Evolutionary conservation across 345 rosid species (phyloP), one percentile per base, ranked within the genome.

Genomic region (Theobroma cacao): DNA sequence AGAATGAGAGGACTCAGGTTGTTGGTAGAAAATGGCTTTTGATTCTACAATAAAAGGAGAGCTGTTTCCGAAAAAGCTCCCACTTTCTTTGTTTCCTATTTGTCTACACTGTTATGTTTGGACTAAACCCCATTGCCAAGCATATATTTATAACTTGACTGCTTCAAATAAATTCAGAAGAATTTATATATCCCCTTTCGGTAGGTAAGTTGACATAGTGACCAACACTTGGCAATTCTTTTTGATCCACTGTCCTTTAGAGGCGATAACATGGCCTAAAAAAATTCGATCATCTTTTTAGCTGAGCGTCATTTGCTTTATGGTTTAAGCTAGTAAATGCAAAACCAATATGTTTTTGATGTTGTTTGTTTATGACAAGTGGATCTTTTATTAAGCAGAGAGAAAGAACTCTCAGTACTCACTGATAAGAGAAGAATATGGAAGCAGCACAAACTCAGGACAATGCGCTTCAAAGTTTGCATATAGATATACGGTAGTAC

Each of bases 391-490:
- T 50, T 34, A 71, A 47, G 66, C 55, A 33, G 7, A 48, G 43
- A 38, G 26, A 1, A 10, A 26, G 22, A 17, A 4, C 38, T 5
- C 10, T 17, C 24, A 33, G 22, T 34, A 31, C 18, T 31, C 66
- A 30, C 8, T 61, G 3, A 30, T 12, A n/a, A 5, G 6, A 20
- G 36, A 15, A n/a, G 76, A 63, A 24, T 50, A 38, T 40, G 81
- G 66, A 73, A 73, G 65, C 77, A 64, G 81, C 77, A 79, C 66
- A 28, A 64, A 41, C 20, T 40, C 60, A 1, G 36, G 41, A 22
- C 60, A 78, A 45, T 70, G 76, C 50, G 50, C 60, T 78, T 13
- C 24, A 41, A 68, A 43, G 73, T 68, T 43, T 24, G 11, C 53
- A 13, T n/a, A 41, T 12, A n/a, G 8, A 40, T n/a, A 66, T 38